Base-by-base conservation (phyloP, 2,329 filamentous ascomycete genomes). In the Aspergillus oerlinghausenensis region DNA sequence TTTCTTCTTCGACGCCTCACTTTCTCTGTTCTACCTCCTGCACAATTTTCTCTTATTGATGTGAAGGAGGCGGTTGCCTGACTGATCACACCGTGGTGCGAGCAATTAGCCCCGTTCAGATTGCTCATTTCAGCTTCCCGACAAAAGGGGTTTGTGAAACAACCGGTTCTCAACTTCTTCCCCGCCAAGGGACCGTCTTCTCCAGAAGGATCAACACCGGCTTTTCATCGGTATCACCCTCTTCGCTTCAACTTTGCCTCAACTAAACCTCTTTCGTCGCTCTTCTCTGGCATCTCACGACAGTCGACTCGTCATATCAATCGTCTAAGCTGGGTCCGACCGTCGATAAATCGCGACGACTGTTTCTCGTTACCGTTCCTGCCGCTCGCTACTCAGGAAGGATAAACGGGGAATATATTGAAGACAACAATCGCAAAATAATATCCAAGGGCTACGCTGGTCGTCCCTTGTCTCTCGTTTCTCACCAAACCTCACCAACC, bases 391-490 rank as follows among this genome's bases (percentile, higher is more conserved):
- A 17, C 21, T 11, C 43, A 25, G 10, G 43, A 43, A 23, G 28
- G 26, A 32, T 49, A 50, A 58, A 55, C 54, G 42, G 49, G 53
- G 28, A 55, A 52, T 57, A 35, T 17, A 55, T 56, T 43, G 26
- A 51, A 49, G 25, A 54, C 58, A 64, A 63, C 58, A 56, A 56
- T 61, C 50, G 49, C 49, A 58, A 14, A 6, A 23, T 47, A 47
- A 21, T 47, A 25, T 26, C 21, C 10, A 21, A 73, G 70, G 72
- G 70, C 67, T 67, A 72, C 72, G 72, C 72, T 47, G 72, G 72
- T 65, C 72, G 72, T 75, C 65, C 70, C 71, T 68, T 60, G 53
- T 64, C 60, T 60, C 66, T 70, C 61, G 47, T 57, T 61, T 50
- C 42, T 56, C 55, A 49, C 55, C 51, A 56, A 55, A 52, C 51